These are phyloP conservation scores for Trypanosoma theileri DNA, from an alignment of 208 protist genomes.

Conservation along the genomic window DNA sequence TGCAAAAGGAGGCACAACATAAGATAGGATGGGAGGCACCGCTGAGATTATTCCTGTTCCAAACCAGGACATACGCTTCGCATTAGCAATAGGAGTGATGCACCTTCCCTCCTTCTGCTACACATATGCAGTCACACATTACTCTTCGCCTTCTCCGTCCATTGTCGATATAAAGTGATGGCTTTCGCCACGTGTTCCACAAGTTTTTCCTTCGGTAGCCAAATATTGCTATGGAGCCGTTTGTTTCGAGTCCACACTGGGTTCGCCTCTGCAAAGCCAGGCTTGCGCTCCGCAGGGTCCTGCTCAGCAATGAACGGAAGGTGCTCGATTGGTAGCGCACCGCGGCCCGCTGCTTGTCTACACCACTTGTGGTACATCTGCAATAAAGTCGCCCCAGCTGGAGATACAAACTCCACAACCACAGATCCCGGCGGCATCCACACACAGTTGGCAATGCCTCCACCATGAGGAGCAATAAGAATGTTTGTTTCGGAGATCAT, in stretches of 20 bases:
- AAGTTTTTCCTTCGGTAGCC: slow-evolving; percentile 8
- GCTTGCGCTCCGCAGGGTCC: slow-evolving; percentile 22
- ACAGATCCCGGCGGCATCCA: slow-evolving; percentile 37
- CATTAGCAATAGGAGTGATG: too few relatives aligned
- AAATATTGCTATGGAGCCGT: slow-evolving; percentile 17
- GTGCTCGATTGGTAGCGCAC: slow-evolving; percentile 9
- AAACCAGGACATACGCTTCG: too few relatives aligned
- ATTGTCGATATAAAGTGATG: not conserved
- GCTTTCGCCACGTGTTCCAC: not conserved
- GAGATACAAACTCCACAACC: slow-evolving; percentile 33
- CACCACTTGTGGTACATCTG: slow-evolving; percentile 31
- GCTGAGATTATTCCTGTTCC: too few relatives aligned
- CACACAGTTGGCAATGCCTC: slow-evolving; percentile 37
- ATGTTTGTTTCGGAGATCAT: slow-evolving; percentile 20
- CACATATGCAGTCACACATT: not conserved
- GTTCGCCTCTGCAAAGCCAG: slow-evolving; percentile 7
- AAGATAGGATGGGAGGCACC: too few relatives aligned
- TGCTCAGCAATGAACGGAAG: slow-evolving; percentile 28
- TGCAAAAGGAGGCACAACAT: too few relatives aligned
- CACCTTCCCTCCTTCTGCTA: too few relatives aligned
- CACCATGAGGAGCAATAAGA: slow-evolving; percentile 34
- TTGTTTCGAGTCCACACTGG: slow-evolving; percentile 5
- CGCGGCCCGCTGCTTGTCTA: not conserved
- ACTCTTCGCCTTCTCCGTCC: not conserved
- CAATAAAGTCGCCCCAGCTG: slow-evolving; percentile 23